A percentile compares a stretch with the other conserved stretches of the same genome.
Evolutionary conservation across 164 flowering plant genomes (phyloP).

Genomic region (Piper betle): DNA sequence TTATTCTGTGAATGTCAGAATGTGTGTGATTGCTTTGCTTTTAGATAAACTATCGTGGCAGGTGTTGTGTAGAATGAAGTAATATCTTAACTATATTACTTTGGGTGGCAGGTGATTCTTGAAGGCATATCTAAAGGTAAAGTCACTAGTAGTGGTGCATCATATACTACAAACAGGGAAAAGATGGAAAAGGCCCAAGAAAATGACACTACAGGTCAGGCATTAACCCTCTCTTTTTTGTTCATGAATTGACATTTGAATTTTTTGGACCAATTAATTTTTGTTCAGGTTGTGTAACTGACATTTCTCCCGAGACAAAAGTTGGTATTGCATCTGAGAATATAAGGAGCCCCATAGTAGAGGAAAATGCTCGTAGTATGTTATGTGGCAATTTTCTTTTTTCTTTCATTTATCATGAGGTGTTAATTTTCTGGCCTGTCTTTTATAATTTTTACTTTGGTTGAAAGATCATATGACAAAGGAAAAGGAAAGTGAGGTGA

Average conservation of each 20-base stretch:
- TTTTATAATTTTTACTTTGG: not conserved
- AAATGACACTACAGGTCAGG: not conserved
- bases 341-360: slow-evolving; percentile 12
- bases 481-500: slow-evolving; percentile 2
- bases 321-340: slow-evolving; percentile 7
- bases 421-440: slow-evolving; percentile 5
- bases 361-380: slow-evolving; percentile 6
- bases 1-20: not conserved
- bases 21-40: not conserved
- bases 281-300: slow-evolving; percentile 7
- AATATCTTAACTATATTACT: not conserved
- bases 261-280: not conserved
- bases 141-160: slow-evolving; percentile 43
- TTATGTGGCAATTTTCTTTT: slow-evolving; percentile 9
- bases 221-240: not conserved
- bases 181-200: slow-evolving; percentile 14
- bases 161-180: slow-evolving; percentile 31
- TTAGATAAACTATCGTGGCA: not conserved
- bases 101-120: slow-evolving; percentile 36
- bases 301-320: slow-evolving; percentile 15
- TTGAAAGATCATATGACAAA: not conserved
- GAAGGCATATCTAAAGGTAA: slow-evolving; percentile 66
- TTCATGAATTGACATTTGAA: not conserved
- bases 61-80: not conserved
- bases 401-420: slow-evolving; percentile 7